A percentile compares a stretch with the other conserved stretches of the same genome.
Conservation (phyloP, 2,329 filamentous ascomycete genomes). For the Aspergillus tamarii region DNA sequence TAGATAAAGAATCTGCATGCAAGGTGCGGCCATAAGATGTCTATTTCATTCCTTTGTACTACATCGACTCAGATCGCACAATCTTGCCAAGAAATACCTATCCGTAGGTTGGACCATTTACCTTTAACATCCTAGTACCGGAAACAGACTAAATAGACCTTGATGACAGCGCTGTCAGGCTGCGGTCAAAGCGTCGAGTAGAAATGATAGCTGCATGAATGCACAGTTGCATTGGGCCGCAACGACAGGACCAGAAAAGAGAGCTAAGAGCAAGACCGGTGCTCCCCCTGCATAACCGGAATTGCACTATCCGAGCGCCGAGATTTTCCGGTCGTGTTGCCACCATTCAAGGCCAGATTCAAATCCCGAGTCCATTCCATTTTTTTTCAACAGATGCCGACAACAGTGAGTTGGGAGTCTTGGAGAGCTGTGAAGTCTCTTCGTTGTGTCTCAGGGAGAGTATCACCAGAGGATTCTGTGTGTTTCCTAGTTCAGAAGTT, state of each 20-base stretch:
- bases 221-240: not conserved
- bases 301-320: not conserved
- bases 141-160: not conserved
- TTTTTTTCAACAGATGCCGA: not conserved
- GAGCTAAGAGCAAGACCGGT: not conserved
- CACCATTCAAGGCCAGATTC: not conserved
- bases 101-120: not conserved
- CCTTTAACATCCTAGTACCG: not conserved
- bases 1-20: not conserved
- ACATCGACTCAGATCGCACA: not conserved
- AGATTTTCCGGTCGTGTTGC: not conserved
- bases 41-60: not conserved
- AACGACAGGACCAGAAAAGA: not conserved
- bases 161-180: not conserved
- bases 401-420: not conserved
- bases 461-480: not conserved
- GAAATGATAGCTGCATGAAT: not conserved
- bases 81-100: not conserved
- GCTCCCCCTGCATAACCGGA: not conserved
- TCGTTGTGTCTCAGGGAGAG: not conserved
- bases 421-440: not conserved
- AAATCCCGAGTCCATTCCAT: not conserved
- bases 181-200: not conserved
- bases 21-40: not conserved
- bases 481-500: not conserved